Evolutionary conservation across 257 asterid genomes (phyloP).

Genomic region (Scutellaria barbata): DNA sequence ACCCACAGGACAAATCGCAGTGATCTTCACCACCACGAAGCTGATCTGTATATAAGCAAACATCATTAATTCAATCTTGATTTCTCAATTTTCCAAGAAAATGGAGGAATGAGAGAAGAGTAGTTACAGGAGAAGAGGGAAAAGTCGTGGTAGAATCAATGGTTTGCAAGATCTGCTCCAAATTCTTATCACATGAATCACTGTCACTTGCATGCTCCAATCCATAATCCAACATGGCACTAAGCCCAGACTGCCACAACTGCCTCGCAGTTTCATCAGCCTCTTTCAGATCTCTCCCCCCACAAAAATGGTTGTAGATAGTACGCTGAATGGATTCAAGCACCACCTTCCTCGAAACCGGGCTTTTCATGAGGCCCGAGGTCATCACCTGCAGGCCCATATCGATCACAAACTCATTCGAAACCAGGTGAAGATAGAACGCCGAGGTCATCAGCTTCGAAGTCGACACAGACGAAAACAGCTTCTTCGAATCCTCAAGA

Average conservation of each 20-base stretch:
- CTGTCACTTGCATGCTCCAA: conserved; percentile 69
- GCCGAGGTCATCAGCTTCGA: conserved; percentile 50
- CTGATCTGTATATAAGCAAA: conserved; percentile 56
- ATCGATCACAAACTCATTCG: conserved; percentile 56
- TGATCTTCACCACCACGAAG: conserved; percentile 79
- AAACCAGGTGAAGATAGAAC: conserved; percentile 48
- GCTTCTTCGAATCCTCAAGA: conserved; percentile 42
- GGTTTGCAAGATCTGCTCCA: conserved; percentile 52
- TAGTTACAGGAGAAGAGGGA: background rate
- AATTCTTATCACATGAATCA: conserved; percentile 60
- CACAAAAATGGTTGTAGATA: conserved; percentile 79
- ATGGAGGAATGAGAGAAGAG: conserved; percentile 31
- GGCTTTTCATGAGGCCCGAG: conserved; percentile 50
- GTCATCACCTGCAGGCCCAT: conserved; percentile 56
- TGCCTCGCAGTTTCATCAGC: conserved; percentile 47
- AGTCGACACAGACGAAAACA: conserved; percentile 56
- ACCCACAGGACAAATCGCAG: conserved; percentile 67
- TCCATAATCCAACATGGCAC: conserved; percentile 87
- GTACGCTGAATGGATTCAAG: conserved; percentile 43
- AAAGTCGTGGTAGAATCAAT: conserved; percentile 50
- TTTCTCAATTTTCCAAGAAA: no score
- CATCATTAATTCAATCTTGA: no score
- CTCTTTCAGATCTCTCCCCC: conserved; percentile 56
- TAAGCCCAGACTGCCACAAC: conserved; percentile 54
- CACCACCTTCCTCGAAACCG: conserved; percentile 40